Percentiles rank a stretch among this genome's conserved stretches.
phyloP scores from a whole-genome alignment of 2,329 filamentous ascomycete genomes.

The Alternaria sp. region DNA sequence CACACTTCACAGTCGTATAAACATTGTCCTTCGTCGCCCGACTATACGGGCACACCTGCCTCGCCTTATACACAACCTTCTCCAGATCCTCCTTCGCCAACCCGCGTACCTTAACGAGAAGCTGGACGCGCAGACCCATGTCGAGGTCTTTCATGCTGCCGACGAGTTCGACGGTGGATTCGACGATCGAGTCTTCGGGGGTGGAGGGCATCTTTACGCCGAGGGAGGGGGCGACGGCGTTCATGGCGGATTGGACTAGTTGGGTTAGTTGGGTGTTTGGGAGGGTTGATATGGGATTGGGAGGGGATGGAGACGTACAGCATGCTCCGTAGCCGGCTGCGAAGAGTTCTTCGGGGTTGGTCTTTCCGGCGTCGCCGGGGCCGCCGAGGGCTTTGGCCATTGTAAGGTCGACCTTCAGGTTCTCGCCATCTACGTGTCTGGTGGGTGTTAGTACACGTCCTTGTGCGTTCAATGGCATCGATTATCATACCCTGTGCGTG shows the following conservation, averaged over 20 bases:
- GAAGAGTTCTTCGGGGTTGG: slow-evolving; percentile 55
- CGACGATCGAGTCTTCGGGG: slow-evolving; percentile 49
- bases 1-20: slow-evolving; percentile 24
- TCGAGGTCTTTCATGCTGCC: slow-evolving; percentile 55
- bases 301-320: too few relatives aligned
- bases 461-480: background rate
- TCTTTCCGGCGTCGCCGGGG: slow-evolving; percentile 52
- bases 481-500: slow-evolving; percentile 39
- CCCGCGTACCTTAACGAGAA: slow-evolving; percentile 47
- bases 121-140: slow-evolving; percentile 53
- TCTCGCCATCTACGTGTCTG: slow-evolving; percentile 44
- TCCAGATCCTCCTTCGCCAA: slow-evolving; percentile 44
- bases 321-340: slow-evolving; percentile 57
- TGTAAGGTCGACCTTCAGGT: slow-evolving; percentile 48
- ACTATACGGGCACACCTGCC: slow-evolving; percentile 45
- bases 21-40: slow-evolving; percentile 46
- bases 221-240: slow-evolving; percentile 49
- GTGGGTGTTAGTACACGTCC: background rate
- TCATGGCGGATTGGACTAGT: slow-evolving; percentile 53
- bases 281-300: too few relatives aligned
- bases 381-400: slow-evolving; percentile 55
- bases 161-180: slow-evolving; percentile 53
- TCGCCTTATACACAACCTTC: slow-evolving; percentile 45
- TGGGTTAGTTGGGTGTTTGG: too few relatives aligned
- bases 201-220: slow-evolving; percentile 51